Evolutionary conservation across 164 flowering plant genomes (phyloP).

Genomic region (Magnolia sinica): DNA sequence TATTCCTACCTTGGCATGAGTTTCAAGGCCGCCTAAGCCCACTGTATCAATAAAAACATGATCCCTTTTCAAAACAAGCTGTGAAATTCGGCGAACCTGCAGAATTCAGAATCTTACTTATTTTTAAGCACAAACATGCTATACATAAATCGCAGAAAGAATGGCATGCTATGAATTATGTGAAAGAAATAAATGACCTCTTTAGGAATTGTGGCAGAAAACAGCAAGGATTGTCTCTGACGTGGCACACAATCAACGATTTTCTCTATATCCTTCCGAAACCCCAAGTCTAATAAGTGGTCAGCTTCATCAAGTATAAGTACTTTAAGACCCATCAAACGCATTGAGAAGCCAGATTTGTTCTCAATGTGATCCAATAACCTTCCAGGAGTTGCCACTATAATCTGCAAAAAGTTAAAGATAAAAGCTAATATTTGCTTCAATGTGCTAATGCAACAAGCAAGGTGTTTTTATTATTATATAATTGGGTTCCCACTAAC

Average conservation of each 20-base stretch:
- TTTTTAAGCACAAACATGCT: neutral
- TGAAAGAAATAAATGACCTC: constrained; percentile 50
- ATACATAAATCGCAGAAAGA: neutral
- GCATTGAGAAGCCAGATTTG: constrained; percentile 71
- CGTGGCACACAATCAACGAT: constrained; percentile 95
- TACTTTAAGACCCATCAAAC: constrained; percentile 85
- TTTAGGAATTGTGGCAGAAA: constrained; percentile 88
- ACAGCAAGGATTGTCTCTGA: constrained; percentile 76
- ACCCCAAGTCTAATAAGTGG: constrained; percentile 85
- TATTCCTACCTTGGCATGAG: constrained; percentile 64
- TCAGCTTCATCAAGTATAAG: constrained; percentile 96
- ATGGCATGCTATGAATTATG: neutral
- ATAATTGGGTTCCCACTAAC: neutral
- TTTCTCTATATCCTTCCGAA: constrained; percentile 85
- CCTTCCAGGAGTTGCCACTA: constrained; percentile 97
- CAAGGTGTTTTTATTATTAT: neutral
- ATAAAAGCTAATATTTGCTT: neutral
- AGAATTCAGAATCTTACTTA: constrained; percentile 1
- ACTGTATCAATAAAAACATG: constrained; percentile 75
- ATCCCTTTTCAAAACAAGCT: constrained; percentile 83
- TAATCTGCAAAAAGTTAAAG: constrained; percentile 46
- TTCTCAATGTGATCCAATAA: constrained; percentile 91
- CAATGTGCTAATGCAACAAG: neutral
- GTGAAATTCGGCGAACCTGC: constrained; percentile 91
- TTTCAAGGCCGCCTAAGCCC: constrained; percentile 60